Evolutionary conservation across 2,329 filamentous ascomycete species (phyloP).

Genomic region (Cladosporium oxysporum): DNA sequence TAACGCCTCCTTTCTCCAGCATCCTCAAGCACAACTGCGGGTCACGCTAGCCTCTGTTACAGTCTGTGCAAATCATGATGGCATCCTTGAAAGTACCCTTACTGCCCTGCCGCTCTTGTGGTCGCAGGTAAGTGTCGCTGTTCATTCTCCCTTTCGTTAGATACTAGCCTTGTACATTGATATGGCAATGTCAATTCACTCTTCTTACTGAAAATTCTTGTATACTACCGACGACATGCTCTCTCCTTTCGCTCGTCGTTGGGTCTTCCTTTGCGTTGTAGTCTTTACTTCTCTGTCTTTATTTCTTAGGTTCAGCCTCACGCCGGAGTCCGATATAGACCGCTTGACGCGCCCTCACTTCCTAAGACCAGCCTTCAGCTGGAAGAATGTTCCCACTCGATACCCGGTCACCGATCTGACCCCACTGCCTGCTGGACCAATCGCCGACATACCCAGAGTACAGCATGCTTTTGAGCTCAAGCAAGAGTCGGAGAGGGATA

Average conservation of each 20-base stretch:
- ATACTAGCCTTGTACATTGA: background rate
- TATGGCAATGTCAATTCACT: background rate
- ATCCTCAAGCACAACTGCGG: slow-evolving; percentile 4
- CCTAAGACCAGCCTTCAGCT: slow-evolving; percentile 33
- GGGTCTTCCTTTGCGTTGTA: slow-evolving; percentile 27
- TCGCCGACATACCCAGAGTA: slow-evolving; percentile 71
- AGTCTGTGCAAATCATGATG: slow-evolving; percentile 19
- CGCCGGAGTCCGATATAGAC: slow-evolving; percentile 23
- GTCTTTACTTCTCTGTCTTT: slow-evolving; percentile 27
- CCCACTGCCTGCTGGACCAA: slow-evolving; percentile 68
- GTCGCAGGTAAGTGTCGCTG: background rate
- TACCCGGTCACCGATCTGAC: slow-evolving; percentile 79
- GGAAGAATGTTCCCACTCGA: slow-evolving; percentile 33
- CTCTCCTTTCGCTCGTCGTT: slow-evolving; percentile 32
- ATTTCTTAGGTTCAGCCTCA: slow-evolving; percentile 20
- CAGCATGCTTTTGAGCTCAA: slow-evolving; percentile 73
- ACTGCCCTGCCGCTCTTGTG: background rate
- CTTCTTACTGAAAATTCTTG: background rate
- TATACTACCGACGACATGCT: slow-evolving; percentile 24
- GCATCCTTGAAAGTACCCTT: slow-evolving; percentile 2
- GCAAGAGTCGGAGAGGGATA: slow-evolving; percentile 61
- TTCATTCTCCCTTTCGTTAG: background rate
- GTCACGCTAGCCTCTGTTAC: slow-evolving; percentile 15
- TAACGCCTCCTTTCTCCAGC: slow-evolving; percentile 17
- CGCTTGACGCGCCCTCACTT: slow-evolving; percentile 29